Evolutionary conservation across 2,329 filamentous ascomycete genomes (phyloP).

Genomic region (Pyrenochaeta sp.): DNA sequence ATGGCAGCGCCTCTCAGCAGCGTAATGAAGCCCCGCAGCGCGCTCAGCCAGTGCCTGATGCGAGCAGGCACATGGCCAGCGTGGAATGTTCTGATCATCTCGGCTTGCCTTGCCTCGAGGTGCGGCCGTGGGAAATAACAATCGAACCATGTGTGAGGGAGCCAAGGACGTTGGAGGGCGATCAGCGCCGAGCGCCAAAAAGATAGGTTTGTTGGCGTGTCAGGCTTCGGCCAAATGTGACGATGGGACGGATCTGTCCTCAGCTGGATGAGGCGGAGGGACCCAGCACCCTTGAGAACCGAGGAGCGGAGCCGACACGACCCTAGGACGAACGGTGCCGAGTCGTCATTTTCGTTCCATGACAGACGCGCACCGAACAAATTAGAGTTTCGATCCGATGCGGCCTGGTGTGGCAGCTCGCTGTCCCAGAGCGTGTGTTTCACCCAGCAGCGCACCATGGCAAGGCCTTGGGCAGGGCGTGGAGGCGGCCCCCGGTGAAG

Average conservation of each 20-base stretch:
- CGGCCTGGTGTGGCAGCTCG: neutral
- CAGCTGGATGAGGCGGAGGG: conserved; percentile 24
- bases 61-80: conserved; percentile 2
- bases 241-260: conserved; percentile 16
- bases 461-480: conserved; percentile 9
- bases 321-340: conserved; percentile 32
- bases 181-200: neutral
- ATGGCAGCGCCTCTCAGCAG: conserved; percentile 23
- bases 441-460: neutral
- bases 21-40: conserved; percentile 31
- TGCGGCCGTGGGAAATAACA: neutral
- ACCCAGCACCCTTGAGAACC: conserved; percentile 16
- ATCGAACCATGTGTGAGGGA: neutral
- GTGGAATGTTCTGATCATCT: neutral
- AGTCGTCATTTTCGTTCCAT: conserved; percentile 21
- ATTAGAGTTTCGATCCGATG: conserved; percentile 8
- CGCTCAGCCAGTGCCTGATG: conserved; percentile 7
- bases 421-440: neutral
- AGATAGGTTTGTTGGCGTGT: neutral
- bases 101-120: neutral
- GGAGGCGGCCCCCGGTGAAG: conserved; percentile 4
- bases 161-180: too few species aligned
- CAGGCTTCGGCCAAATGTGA: neutral
- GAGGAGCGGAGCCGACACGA: conserved; percentile 30
- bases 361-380: conserved; percentile 8